A percentile compares a stretch with the other conserved stretches of the same genome.
phyloP scores from a whole-genome alignment of 2,329 filamentous ascomycete species.

The Pyrenophora graminea region DNA sequence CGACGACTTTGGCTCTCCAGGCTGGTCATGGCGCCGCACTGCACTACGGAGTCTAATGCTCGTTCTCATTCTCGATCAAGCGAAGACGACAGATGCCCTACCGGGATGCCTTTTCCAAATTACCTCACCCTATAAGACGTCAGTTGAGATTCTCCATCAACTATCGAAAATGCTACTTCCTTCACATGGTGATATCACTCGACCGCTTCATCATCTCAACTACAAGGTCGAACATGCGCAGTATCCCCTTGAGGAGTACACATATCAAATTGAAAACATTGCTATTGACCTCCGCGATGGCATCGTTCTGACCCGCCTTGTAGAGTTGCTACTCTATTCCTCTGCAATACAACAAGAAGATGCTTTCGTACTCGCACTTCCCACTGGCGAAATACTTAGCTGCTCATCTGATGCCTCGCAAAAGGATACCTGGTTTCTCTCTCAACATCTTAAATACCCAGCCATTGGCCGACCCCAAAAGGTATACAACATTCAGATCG shows the following conservation, averaged over 20 bases:
- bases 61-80: constrained; percentile 62
- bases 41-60: constrained; percentile 64
- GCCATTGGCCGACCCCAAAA: constrained; percentile 60
- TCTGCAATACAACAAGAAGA: constrained; percentile 41
- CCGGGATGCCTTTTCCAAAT: constrained; percentile 56
- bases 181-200: constrained; percentile 61
- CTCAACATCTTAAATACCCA: constrained; percentile 63
- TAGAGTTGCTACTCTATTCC: constrained; percentile 61
- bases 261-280: constrained; percentile 62
- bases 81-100: constrained; percentile 48
- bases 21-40: constrained; percentile 60
- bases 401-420: constrained; percentile 39
- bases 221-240: constrained; percentile 62
- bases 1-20: constrained; percentile 49
- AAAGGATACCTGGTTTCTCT: constrained; percentile 54
- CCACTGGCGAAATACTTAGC: constrained; percentile 51
- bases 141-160: constrained; percentile 56
- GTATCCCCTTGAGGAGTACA: constrained; percentile 62
- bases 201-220: constrained; percentile 60
- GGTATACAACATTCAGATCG: constrained; percentile 63
- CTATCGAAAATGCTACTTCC: constrained; percentile 61
- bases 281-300: constrained; percentile 67
- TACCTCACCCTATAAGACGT: constrained; percentile 61
- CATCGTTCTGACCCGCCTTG: constrained; percentile 61
- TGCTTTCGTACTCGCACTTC: constrained; percentile 52